Evolutionary conservation across 192 early-diverging fungal species (phyloP), one percentile per base, ranked within the genome.

Genomic region (Podila verticillata): DNA sequence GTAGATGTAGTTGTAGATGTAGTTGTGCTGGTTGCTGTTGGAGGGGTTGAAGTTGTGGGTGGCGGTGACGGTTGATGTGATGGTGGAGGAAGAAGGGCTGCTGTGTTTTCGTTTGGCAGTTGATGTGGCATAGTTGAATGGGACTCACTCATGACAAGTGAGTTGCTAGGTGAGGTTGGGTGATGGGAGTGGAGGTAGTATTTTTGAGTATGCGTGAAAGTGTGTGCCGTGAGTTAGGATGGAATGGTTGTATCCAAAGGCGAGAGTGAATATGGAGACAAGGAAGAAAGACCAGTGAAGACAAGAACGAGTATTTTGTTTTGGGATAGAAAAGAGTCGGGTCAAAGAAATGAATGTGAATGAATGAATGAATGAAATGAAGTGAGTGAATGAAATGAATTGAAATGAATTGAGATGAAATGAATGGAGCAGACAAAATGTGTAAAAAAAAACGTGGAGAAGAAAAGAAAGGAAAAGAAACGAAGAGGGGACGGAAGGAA

Each of bases 111-210:
- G 61, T 79, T 48, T 63, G 75, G 48, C 30, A 61, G 66, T 57
- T 19, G 57, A 47, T 62, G 75, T 12, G 69, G 44, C 51, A 61
- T 60, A 28, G 31, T 59, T 30, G 65, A 35, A 30, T 68, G 73
- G 24, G 61, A 28, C n/a, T 75, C 74, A 47, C 67, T 75, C 74
- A 70, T 78, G 58, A 9, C 63, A 31, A 59, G 26, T 19, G 39
- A 24, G n/a, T 28, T 19, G 7, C 6, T 22, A 13, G 29, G 24
- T 24, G 34, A 8, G 65, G 28, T 30, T 30, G 63, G 19, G 44
- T 7, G 36, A 9, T 51, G 19, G 6, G 30, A 26, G 19, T 19
- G 47, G 28, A 1, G 30, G 48, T 32, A 66, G 65, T 48, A n/a
- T 54, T n/a, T 47, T n/a, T 54, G 20, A 7, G 51, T 26, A 15